Percentiles rank a stretch among this genome's conserved stretches.
Evolutionary conservation across 108 stramenopile genomes (phyloP).

Genomic region (Mayamaea pseudoterrestris): DNA sequence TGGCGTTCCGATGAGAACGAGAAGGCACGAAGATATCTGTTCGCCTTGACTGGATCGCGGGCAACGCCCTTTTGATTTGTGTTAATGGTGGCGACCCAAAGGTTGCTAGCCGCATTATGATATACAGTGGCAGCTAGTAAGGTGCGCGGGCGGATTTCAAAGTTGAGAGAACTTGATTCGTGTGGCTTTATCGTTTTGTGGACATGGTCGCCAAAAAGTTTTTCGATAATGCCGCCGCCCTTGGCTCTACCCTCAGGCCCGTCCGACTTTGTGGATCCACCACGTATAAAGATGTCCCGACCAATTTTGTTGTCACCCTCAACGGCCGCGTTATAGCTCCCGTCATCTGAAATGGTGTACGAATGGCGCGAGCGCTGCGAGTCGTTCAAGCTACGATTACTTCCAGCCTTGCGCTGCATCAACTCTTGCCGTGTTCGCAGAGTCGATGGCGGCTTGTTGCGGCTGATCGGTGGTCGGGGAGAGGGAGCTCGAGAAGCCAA

Average conservation of each 20-base stretch:
- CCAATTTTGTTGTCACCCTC: constrained; percentile 38
- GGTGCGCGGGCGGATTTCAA: constrained; percentile 42
- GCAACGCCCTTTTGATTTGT: constrained; percentile 45
- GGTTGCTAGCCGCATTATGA: constrained; percentile 62
- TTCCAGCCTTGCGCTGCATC: constrained; percentile 1
- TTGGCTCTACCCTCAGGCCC: too few relatives aligned
- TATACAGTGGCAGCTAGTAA: constrained; percentile 67
- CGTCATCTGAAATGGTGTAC: constrained; percentile 7
- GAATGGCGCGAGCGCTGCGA: constrained; percentile 1
- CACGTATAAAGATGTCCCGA: constrained; percentile 29
- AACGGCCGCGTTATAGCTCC: neutral
- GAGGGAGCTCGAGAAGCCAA: neutral
- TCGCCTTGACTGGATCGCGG: constrained; percentile 26
- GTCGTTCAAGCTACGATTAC: constrained; percentile 12
- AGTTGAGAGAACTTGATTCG: constrained; percentile 5
- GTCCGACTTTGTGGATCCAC: too few relatives aligned
- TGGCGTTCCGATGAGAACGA: constrained; percentile 61
- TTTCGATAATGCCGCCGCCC: constrained; percentile 16
- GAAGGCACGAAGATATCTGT: constrained; percentile 56
- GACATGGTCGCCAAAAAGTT: constrained; percentile 29
- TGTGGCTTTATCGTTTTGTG: constrained; percentile 8
- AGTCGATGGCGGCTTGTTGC: constrained; percentile 17
- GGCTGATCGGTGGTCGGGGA: constrained; percentile 4
- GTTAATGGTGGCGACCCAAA: constrained; percentile 81
- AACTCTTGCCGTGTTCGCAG: constrained; percentile 14